Conservation (phyloP, 371 early-diverging fungal genomes). For the Apophysomyces ossiformis region DNA sequence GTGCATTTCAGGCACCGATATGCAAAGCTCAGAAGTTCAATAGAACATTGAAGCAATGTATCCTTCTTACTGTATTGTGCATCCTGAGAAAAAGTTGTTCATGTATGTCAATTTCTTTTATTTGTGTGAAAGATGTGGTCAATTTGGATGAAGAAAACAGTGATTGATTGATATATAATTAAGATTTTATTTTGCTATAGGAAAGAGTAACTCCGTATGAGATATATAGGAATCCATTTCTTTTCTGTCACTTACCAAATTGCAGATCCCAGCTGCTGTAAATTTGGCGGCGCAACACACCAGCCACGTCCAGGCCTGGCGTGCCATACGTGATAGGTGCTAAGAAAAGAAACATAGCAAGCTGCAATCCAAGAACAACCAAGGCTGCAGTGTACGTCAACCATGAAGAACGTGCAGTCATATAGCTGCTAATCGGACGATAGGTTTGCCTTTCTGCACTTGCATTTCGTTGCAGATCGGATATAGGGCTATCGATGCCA, state of each 20-base stretch:
- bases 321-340: constrained; percentile 74
- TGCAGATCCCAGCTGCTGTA: constrained; percentile 85
- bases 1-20: too few relatives aligned
- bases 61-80: too few relatives aligned
- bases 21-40: too few relatives aligned
- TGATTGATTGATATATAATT: too few relatives aligned
- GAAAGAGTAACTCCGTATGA: neutral
- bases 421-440: constrained; percentile 17
- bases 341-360: constrained; percentile 61
- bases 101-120: too few relatives aligned
- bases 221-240: neutral
- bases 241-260: constrained; percentile 57
- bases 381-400: constrained; percentile 45
- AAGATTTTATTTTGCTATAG: neutral
- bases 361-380: constrained; percentile 49
- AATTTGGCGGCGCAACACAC: constrained; percentile 73
- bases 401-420: constrained; percentile 27
- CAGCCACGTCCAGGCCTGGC: constrained; percentile 55
- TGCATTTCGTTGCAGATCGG: constrained; percentile 36
- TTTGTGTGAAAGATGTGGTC: too few relatives aligned
- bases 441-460: constrained; percentile 23
- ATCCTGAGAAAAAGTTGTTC: too few relatives aligned
- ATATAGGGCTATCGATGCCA: constrained; percentile 63
- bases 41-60: too few relatives aligned
- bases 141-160: too few relatives aligned